Evolutionary conservation across 139 green algal species (phyloP).

Genomic region (Edaphochlamys debaryana): DNA sequence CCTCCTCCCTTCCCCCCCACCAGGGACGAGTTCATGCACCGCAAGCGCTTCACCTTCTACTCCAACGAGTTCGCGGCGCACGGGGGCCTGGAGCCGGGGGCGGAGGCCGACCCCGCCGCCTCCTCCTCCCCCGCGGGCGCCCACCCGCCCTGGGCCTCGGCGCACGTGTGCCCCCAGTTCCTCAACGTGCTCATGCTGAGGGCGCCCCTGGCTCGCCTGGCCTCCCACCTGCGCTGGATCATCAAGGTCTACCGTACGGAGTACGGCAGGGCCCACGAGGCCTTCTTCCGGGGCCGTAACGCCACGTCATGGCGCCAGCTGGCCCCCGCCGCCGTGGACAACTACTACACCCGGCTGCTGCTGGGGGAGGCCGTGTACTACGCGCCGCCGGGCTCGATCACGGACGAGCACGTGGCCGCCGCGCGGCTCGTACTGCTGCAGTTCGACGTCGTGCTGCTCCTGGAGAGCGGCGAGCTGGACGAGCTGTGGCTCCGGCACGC

Average conservation of each 20-base stretch:
- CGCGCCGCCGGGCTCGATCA: neutral
- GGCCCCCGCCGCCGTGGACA: slow-evolving; percentile 33
- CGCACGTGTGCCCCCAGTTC: slow-evolving; percentile 19
- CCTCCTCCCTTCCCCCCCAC: too few relatives aligned
- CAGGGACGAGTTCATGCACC: slow-evolving; percentile 30
- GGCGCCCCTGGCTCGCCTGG: slow-evolving; percentile 3
- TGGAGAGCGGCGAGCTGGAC: slow-evolving; percentile 15
- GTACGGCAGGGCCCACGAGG: slow-evolving; percentile 22
- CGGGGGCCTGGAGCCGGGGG: neutral
- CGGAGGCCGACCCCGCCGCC: neutral
- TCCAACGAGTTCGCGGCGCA: slow-evolving; percentile 39
- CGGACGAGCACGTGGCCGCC: neutral
- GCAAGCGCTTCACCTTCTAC: slow-evolving; percentile 20
- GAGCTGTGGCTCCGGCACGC: slow-evolving; percentile 8
- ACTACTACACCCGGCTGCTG: slow-evolving; percentile 37
- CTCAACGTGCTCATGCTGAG: slow-evolving; percentile 38
- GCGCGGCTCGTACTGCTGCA: slow-evolving; percentile 32
- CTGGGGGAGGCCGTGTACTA: slow-evolving; percentile 22
- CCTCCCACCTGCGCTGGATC: slow-evolving; percentile 30
- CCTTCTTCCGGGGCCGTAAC: slow-evolving; percentile 28
- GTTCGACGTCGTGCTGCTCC: slow-evolving; percentile 36
- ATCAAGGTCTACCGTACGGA: slow-evolving; percentile 40
- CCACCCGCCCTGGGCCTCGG: neutral
- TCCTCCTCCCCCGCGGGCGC: too few relatives aligned
- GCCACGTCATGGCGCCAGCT: slow-evolving; percentile 29